A percentile compares a stretch with the other conserved stretches of the same genome.
Evolutionary conservation across 495 filamentous ascomycete species (phyloP).

Genomic region (Aspergillus sclerotiicarbonarius): DNA sequence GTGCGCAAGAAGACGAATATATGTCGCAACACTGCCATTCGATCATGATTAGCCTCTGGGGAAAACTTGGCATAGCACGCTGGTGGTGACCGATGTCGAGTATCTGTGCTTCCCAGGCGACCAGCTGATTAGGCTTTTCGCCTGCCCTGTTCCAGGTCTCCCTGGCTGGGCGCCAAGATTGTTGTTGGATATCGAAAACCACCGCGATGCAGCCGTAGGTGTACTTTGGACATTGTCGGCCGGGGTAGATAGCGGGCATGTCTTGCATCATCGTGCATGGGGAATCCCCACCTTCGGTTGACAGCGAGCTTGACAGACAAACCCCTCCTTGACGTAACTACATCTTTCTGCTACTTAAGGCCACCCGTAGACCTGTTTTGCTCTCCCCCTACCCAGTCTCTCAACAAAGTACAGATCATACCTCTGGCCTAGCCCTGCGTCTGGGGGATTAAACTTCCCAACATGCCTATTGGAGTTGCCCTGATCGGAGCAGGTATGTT

Average conservation of each 20-base stretch:
- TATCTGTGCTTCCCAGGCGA: background rate
- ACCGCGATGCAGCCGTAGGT: too few relatives aligned
- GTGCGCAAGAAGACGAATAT: background rate
- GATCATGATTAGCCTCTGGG: background rate
- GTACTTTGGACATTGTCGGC: too few relatives aligned
- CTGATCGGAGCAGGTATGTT: conserved; percentile 3
- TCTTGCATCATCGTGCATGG: background rate
- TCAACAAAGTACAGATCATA: too few relatives aligned
- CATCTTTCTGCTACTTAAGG: background rate
- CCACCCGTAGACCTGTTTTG: background rate
- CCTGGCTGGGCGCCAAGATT: background rate
- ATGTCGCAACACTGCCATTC: background rate
- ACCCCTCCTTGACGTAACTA: background rate
- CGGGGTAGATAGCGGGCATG: too few relatives aligned
- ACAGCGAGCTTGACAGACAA: too few relatives aligned
- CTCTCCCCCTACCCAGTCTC: too few relatives aligned
- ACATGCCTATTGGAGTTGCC: conserved; percentile 5
- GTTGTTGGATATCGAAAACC: background rate
- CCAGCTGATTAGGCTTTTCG: background rate
- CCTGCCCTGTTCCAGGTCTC: background rate
- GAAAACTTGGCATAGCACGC: background rate
- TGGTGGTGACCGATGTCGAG: background rate
- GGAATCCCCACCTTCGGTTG: background rate
- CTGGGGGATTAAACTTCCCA: background rate
- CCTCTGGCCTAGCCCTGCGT: background rate